Conservation (phyloP, 345 rosid genomes). For the Arabidopsis suecica region DNA sequence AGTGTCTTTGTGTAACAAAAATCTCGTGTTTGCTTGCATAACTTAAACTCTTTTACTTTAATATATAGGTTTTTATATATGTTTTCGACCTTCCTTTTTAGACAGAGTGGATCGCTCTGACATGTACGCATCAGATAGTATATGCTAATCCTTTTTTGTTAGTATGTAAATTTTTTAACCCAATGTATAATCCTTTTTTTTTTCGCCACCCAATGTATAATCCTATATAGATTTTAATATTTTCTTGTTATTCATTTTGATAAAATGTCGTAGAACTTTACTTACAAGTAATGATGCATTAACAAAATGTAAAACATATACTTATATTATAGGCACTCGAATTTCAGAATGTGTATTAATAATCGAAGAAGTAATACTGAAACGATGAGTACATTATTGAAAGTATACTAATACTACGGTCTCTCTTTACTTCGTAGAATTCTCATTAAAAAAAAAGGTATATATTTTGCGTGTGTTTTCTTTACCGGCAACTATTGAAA, state of each 20-base stretch:
- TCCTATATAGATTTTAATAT: no score
- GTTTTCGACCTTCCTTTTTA: constrained; percentile 7
- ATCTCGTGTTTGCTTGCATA: constrained; percentile 30
- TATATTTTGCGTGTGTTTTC: neutral
- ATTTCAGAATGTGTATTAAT: neutral
- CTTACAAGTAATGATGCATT: neutral
- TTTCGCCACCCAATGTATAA: no score
- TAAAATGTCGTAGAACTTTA: neutral
- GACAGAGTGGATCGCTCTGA: constrained; percentile 30
- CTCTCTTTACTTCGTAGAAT: neutral
- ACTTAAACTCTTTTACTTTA: constrained; percentile 32
- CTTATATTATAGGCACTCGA: neutral
- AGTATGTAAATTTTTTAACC: neutral
- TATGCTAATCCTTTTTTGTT: neutral
- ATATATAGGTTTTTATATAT: neutral
- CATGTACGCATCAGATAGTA: constrained; percentile 34
- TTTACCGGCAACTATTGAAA: neutral
- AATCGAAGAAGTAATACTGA: neutral
- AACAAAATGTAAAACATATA: neutral
- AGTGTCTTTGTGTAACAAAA: constrained; percentile 17
- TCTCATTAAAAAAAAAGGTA: neutral
- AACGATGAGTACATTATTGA: neutral
- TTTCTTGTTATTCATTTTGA: neutral
- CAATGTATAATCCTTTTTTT: neutral
- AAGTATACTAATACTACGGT: neutral